Evolutionary conservation across 495 filamentous ascomycete genomes (phyloP), one percentile per base, ranked within the genome.

Genomic region (Penicillium goetzii): DNA sequence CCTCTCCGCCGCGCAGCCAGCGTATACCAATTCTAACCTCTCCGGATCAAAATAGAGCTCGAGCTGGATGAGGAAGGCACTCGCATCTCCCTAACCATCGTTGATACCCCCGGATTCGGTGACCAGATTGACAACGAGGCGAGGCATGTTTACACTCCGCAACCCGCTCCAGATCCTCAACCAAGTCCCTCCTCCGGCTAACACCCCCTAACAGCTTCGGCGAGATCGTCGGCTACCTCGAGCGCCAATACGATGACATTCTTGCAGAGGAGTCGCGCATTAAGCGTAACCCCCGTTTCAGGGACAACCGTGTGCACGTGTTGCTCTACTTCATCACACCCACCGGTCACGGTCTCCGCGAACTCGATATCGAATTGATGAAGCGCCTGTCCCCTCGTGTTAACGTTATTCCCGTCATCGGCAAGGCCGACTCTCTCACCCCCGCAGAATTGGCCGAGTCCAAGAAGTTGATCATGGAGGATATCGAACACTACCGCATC

Each of bases 91-190:
- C 85, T 99, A 70, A 99, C 95, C 60, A 96, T 99, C 69, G 95
- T 99, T 68, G 95, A 99, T 81, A 99, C 95, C 41, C 95, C 95
- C 56, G 95, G 95, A 50, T 99, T 99, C 73, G 95, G 95, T 74
- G 96, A 99, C 79, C 94, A 97, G 80, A 95, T 99, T 74, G 95
- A 99, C 82, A 99, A 99, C 74, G 95, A 99, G 84, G 92, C 94
- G 68, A 96, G 93, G 93, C 92, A 86, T 73, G 79, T 75, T 57
- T 43, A 62, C 58, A 56, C 51, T 47, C 30, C 55, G 36, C 54
- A 56, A 38, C 32, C 34, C 50, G 2, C 45, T 56, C 56, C 40
- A 14, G 41, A 53, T 25, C 32, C 17, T 26, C 25, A 14, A n/a
- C n/a, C n/a, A n/a, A 32, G 0, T 9, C 36, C 25, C n/a, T 49